Evolutionary conservation across 1,139 yeast genomes (phyloP).

Genomic region (Scheffersomyces lignicola): DNA sequence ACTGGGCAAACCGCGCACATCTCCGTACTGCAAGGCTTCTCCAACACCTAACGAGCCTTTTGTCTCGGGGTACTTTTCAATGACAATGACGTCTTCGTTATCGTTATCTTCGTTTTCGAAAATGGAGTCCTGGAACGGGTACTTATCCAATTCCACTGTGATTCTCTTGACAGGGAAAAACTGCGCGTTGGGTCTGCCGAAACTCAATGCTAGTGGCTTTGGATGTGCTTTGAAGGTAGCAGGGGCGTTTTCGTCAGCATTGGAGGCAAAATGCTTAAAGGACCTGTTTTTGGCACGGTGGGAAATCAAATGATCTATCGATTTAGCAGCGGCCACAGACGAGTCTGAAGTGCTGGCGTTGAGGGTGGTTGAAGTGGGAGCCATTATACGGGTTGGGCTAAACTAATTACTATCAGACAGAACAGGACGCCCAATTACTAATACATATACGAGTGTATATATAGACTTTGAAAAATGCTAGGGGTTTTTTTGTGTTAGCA

Average conservation of each 20-base stretch:
- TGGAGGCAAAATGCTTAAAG: slow-evolving; percentile 2
- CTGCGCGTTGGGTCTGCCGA: slow-evolving; percentile 3
- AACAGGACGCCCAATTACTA: too few species aligned
- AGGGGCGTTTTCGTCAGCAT: slow-evolving; percentile 3
- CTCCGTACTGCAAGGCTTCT: slow-evolving; percentile 51
- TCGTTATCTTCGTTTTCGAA: neutral
- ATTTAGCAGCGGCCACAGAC: neutral
- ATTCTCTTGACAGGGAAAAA: slow-evolving; percentile 3
- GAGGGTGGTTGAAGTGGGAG: slow-evolving; percentile 2
- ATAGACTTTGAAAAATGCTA: too few species aligned
- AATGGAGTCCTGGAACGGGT: slow-evolving; percentile 5
- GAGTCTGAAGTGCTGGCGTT: neutral
- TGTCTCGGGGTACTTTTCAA: slow-evolving; percentile 1
- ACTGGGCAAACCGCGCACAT: slow-evolving; percentile 42
- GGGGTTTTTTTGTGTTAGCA: slow-evolving; percentile 5
- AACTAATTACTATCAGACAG: too few species aligned
- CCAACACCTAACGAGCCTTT: slow-evolving; percentile 3
- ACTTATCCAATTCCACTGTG: slow-evolving; percentile 1
- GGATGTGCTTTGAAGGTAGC: slow-evolving; percentile 2
- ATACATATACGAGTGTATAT: neutral
- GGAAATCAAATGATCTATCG: slow-evolving; percentile 4
- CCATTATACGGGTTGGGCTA: too few species aligned
- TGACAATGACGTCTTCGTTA: neutral
- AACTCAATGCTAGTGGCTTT: slow-evolving; percentile 4
- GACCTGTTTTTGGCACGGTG: slow-evolving; percentile 2